Evolutionary conservation across 2,329 filamentous ascomycete species (phyloP).

Genomic region (Trichoderma aggressivum): DNA sequence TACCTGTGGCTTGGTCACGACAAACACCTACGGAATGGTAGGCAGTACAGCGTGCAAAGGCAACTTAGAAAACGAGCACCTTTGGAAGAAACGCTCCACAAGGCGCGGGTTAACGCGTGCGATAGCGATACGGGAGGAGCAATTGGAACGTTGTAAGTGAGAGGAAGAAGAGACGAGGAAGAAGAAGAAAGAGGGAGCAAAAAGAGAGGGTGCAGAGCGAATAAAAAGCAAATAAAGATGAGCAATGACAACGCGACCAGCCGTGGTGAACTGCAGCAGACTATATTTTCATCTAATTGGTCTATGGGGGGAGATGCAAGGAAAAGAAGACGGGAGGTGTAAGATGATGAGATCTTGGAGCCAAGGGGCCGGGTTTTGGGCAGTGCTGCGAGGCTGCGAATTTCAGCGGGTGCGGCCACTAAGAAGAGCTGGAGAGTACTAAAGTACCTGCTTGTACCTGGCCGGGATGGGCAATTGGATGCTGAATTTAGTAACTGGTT

Average conservation of each 20-base stretch:
- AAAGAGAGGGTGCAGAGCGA: not conserved
- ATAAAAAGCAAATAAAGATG: not conserved
- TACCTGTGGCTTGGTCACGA: not conserved
- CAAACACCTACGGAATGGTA: conserved; percentile 4
- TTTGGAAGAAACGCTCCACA: conserved; percentile 8
- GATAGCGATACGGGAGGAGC: not conserved
- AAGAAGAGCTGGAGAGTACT: not conserved
- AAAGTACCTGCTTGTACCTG: not conserved
- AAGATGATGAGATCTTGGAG: not conserved
- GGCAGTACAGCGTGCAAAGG: not conserved
- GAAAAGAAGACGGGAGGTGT: not conserved
- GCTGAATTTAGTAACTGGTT: not conserved
- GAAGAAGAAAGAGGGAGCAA: not conserved
- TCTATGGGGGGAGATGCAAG: not conserved
- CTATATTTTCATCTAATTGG: not conserved
- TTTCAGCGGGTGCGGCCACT: not conserved
- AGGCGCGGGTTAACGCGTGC: conserved; percentile 13
- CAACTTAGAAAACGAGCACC: not conserved
- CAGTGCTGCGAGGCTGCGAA: conserved; percentile 21
- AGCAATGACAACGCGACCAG: not conserved
- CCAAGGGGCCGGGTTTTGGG: not conserved
- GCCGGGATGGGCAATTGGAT: not conserved
- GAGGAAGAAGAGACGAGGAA: not conserved
- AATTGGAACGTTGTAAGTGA: not conserved
- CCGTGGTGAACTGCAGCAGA: not conserved